Evolutionary conservation across 805 yeast species (phyloP).

Genomic region (Yamadazyma laniorum): DNA sequence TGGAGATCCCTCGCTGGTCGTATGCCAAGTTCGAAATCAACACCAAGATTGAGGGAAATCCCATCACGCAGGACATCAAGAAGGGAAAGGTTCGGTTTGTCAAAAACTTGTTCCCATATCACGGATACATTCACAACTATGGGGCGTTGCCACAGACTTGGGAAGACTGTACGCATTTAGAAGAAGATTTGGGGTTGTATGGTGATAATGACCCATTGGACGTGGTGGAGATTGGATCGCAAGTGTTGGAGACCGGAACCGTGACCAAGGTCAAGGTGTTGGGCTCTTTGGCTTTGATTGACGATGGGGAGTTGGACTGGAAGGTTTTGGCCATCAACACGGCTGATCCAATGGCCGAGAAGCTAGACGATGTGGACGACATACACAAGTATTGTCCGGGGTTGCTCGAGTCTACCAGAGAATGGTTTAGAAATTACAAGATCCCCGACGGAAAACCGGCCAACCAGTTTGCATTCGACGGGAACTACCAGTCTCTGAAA

Average conservation of each 20-base stretch:
- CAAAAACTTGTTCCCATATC: constrained; percentile 75
- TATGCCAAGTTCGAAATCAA: constrained; percentile 82
- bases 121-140: constrained; percentile 84
- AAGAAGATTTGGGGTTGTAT: constrained; percentile 41
- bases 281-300: constrained; percentile 92
- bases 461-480: constrained; percentile 95
- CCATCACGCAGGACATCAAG: constrained; percentile 76
- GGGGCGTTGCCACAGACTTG: constrained; percentile 94
- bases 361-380: constrained; percentile 87
- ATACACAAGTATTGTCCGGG: constrained; percentile 91
- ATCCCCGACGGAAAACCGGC: constrained; percentile 97
- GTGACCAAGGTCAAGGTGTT: constrained; percentile 87
- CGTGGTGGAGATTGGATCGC: constrained; percentile 85
- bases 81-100: constrained; percentile 76
- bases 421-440: constrained; percentile 98
- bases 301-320: constrained; percentile 90
- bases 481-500: constrained; percentile 82
- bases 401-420: constrained; percentile 86
- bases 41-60: constrained; percentile 58
- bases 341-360: constrained; percentile 83
- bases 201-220: constrained; percentile 51
- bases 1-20: constrained; percentile 61
- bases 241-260: constrained; percentile 64
- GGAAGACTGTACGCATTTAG: constrained; percentile 80
- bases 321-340: constrained; percentile 83